Conservation (phyloP, 1,284 basidiomycete genomes). For the Ceratobasidium sp. region DNA sequence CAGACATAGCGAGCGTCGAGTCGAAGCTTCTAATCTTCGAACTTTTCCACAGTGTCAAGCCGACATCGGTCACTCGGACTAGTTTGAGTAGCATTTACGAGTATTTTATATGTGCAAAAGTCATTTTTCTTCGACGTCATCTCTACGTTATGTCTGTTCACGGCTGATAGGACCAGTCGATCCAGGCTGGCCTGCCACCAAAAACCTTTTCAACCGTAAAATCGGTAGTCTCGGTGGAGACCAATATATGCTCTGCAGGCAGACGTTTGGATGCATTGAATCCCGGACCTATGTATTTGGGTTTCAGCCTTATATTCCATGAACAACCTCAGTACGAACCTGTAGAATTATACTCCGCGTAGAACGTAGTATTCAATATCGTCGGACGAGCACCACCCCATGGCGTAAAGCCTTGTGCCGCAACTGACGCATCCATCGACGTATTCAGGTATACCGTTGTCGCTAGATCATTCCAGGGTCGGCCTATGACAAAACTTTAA, state of each 20-base stretch:
- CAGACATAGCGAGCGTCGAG: background rate
- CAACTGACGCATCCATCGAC: conserved; percentile 69
- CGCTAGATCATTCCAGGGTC: conserved; percentile 72
- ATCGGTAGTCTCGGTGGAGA: conserved; percentile 52
- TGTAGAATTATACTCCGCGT: conserved; percentile 66
- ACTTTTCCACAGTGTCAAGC: background rate
- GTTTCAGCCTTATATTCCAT: background rate
- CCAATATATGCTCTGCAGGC: conserved; percentile 62
- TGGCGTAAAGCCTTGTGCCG: conserved; percentile 63
- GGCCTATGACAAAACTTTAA: conserved; percentile 53
- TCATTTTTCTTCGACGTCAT: background rate
- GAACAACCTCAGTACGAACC: conserved; percentile 54
- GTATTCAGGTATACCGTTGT: conserved; percentile 64
- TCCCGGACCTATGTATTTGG: conserved; percentile 61
- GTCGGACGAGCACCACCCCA: conserved; percentile 62
- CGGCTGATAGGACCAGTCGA: conserved; percentile 31
- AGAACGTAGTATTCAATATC: conserved; percentile 67
- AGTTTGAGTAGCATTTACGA: too few species aligned
- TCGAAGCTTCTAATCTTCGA: too few species aligned
- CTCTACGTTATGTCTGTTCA: background rate
- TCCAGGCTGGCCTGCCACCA: conserved; percentile 17
- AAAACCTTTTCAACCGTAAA: conserved; percentile 27
- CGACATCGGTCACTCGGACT: too few species aligned
- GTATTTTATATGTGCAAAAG: too few species aligned
- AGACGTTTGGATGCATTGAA: conserved; percentile 61